Base-by-base conservation (phyloP, 192 early-diverging fungal species). In the Chytriomyces confervae region DNA sequence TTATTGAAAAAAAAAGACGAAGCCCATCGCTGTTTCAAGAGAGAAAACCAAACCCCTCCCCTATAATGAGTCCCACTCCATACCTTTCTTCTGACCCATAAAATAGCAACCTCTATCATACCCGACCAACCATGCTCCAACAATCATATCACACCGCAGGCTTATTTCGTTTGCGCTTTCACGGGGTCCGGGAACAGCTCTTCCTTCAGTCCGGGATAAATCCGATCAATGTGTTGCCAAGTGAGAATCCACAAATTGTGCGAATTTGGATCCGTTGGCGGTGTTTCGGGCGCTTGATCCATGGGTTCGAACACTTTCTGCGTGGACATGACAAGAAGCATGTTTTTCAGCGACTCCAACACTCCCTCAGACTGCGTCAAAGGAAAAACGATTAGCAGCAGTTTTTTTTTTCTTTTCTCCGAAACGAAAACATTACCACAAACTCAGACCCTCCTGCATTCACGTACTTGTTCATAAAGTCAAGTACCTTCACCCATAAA, bases 341-440 rank as follows among this genome's bases (percentile, higher is more conserved):
- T 91, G 81, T 95, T 95, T 79, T 95, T 95, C 43, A 95, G 75
- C 11, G 89, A 89, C 77, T 95, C 94, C 0, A 85, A 81, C 7
- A 95, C 88, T 2, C 90, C 94, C 76, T 94, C 93, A 27, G 84
- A 81, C 91, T 93, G 77, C 13, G 53, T 57, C 5, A 13, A 20
- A 57, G 53, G 20, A 20, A 57, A 20, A 57, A 57, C 20, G 16
- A 57, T 13, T 20, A 57, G 20, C 0, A 2, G 2, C 36, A 36
- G 36, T 36, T 36, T 36, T 36, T 36, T 4, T 36, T 36, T 36
- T 20, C 62, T 36, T 36, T 36, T 20, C 62, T 27, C 23, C 44
- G 5, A 66, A 68, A 67, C 36, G 24, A 50, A n/a, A 51, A 3
- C 43, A 71, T 51, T 66, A 87, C 78, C 62, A 79, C 63, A 61